These are phyloP conservation scores for Podospora fimiseda DNA, from an alignment of 495 filamentous ascomycete genomes.

Conservation along the genomic window DNA sequence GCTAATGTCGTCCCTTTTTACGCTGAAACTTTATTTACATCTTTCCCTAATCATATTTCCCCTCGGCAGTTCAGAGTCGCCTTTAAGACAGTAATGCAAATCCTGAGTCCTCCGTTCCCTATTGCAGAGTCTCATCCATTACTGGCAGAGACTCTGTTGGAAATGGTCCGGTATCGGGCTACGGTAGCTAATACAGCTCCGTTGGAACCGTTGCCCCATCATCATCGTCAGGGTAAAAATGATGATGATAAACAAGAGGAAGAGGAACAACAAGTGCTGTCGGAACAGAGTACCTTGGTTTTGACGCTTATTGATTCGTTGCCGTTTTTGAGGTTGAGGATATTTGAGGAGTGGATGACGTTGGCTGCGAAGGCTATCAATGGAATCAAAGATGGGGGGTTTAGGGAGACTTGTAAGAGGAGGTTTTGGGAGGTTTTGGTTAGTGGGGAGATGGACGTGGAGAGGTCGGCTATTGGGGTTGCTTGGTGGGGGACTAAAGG, in stretches of 20 bases:
- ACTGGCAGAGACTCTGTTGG: constrained; percentile 71
- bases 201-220: constrained; percentile 19
- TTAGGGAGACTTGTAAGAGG: constrained; percentile 60
- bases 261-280: constrained; percentile 45
- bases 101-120: constrained; percentile 75
- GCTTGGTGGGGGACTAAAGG: constrained; percentile 71
- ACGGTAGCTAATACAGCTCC: constrained; percentile 44
- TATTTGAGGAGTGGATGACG: constrained; percentile 61
- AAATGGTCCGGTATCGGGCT: constrained; percentile 69
- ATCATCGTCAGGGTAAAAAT: constrained; percentile 16
- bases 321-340: constrained; percentile 60
- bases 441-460: constrained; percentile 87
- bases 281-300: constrained; percentile 74
- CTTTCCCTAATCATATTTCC: constrained; percentile 79
- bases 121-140: constrained; percentile 65
- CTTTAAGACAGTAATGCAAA: constrained; percentile 80
- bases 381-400: constrained; percentile 49
- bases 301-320: constrained; percentile 80
- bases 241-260: constrained; percentile 12
- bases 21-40: constrained; percentile 71
- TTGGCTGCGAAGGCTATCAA: constrained; percentile 64
- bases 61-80: constrained; percentile 88
- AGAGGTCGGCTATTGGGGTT: constrained; percentile 71
- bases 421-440: constrained; percentile 82
- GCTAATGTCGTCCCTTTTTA: constrained; percentile 77